These are phyloP conservation scores for Closterium sp. DNA, from an alignment of 139 green algal species.

Conservation along the genomic window DNA sequence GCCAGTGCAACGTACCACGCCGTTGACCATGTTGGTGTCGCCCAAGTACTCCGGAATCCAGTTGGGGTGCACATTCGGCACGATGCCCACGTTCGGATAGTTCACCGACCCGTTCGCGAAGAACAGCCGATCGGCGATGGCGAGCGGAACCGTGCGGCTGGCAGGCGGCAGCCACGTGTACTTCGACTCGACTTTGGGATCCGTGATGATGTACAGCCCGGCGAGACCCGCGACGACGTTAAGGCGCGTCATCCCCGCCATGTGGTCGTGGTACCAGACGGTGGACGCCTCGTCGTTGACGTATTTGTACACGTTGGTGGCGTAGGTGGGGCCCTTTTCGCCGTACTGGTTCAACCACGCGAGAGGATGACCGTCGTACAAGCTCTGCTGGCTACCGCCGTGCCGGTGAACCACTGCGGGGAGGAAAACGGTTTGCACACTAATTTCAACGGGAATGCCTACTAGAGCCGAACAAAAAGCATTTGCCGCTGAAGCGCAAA, in stretches of 20 bases:
- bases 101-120: slow-evolving; percentile 16
- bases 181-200: slow-evolving; percentile 5
- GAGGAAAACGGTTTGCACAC: not conserved
- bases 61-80: slow-evolving; percentile 23
- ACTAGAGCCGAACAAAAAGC: too few species aligned
- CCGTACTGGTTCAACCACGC: slow-evolving; percentile 14
- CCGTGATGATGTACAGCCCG: slow-evolving; percentile 25
- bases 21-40: slow-evolving; percentile 31
- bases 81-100: slow-evolving; percentile 7
- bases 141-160: slow-evolving; percentile 5
- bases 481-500: too few species aligned
- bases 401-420: slow-evolving; percentile 29
- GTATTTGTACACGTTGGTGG: slow-evolving; percentile 12
- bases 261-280: slow-evolving; percentile 42
- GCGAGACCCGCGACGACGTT: slow-evolving; percentile 24
- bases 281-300: slow-evolving; percentile 14
- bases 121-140: not conserved
- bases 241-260: slow-evolving; percentile 20
- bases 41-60: slow-evolving; percentile 41
- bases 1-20: not conserved
- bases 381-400: not conserved
- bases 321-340: slow-evolving; percentile 19
- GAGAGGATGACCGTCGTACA: slow-evolving; percentile 18
- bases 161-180: not conserved
- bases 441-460: too few species aligned